Percentiles rank a stretch among this genome's conserved stretches.
Evolutionary conservation across 352 stramenopile genomes (phyloP).

Genomic region (Phytophthora fragariaefolia): DNA sequence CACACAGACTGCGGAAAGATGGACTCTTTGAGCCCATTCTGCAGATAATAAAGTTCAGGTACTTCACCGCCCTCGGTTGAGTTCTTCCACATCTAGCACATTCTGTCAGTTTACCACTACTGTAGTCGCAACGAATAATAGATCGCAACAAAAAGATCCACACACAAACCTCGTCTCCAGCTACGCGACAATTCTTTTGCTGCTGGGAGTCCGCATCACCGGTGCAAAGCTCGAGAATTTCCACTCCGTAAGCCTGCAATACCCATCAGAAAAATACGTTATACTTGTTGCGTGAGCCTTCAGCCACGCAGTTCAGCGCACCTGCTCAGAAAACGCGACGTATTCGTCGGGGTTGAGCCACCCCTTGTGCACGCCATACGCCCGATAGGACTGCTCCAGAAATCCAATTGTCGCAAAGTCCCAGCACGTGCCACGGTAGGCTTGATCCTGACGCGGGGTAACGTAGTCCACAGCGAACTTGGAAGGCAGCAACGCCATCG

Average conservation of each 20-base stretch:
- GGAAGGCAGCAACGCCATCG: constrained; percentile 73
- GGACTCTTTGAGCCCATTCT: constrained; percentile 75
- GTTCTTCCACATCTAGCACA: constrained; percentile 74
- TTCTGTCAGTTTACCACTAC: constrained; percentile 1
- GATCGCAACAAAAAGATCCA: not conserved
- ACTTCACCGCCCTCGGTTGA: constrained; percentile 83
- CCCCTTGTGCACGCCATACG: constrained; percentile 63
- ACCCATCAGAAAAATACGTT: not conserved
- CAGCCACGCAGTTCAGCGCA: constrained; percentile 15
- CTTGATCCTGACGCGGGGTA: constrained; percentile 76
- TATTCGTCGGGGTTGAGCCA: constrained; percentile 80
- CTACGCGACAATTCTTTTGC: constrained; percentile 73
- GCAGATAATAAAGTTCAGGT: constrained; percentile 77
- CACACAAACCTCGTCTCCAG: constrained; percentile 58
- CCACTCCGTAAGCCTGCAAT: constrained; percentile 66
- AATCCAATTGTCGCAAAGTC: constrained; percentile 85
- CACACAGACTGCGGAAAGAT: constrained; percentile 76
- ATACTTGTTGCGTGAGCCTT: not conserved
- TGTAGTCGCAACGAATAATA: constrained; percentile 1
- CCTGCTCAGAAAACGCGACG: constrained; percentile 81
- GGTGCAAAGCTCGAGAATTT: constrained; percentile 75
- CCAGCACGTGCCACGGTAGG: constrained; percentile 81
- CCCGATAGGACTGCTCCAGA: constrained; percentile 81
- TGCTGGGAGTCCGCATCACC: constrained; percentile 67
- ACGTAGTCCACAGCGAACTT: constrained; percentile 86